Evolutionary conservation across 1,284 basidiomycete genomes (phyloP).

Genomic region (Cutaneotrichosporon sp.): DNA sequence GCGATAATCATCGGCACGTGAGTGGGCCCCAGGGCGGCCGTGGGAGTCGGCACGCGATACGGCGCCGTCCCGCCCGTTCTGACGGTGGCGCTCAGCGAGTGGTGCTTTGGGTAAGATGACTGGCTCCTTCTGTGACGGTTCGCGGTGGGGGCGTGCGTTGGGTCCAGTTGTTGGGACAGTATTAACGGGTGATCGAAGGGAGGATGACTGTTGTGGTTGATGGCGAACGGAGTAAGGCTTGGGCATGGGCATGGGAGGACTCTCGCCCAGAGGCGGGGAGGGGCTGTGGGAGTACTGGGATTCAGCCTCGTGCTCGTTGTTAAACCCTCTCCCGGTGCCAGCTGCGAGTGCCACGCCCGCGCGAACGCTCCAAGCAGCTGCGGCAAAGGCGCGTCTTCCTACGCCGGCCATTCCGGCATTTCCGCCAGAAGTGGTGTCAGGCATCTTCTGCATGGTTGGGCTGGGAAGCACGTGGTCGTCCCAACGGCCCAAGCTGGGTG

Average conservation of each 20-base stretch:
- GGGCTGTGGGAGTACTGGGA: not conserved
- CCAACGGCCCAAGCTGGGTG: slow-evolving; percentile 11
- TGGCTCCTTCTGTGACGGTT: slow-evolving; percentile 10
- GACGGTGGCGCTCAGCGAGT: slow-evolving; percentile 14
- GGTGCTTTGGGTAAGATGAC: slow-evolving; percentile 25
- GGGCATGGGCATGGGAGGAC: not conserved
- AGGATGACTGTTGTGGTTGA: not conserved
- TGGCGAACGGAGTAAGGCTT: not conserved
- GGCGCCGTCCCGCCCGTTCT: not conserved
- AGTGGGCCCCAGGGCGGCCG: not conserved
- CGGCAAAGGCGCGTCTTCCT: slow-evolving; percentile 74
- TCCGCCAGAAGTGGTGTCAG: slow-evolving; percentile 69
- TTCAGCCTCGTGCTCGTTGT: not conserved
- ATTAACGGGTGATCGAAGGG: not conserved
- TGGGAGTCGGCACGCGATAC: slow-evolving; percentile 4
- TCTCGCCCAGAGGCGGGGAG: not conserved
- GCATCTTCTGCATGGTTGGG: slow-evolving; percentile 22
- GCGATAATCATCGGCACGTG: slow-evolving; percentile 1
- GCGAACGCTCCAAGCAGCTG: slow-evolving; percentile 57
- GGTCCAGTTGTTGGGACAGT: slow-evolving; percentile 1
- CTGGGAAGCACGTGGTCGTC: not conserved
- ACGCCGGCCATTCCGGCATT: slow-evolving; percentile 86
- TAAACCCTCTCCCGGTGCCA: slow-evolving; percentile 1
- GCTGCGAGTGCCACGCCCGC: slow-evolving; percentile 34
- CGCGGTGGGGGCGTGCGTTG: not conserved